Base-by-base conservation (phyloP, 2,329 filamentous ascomycete genomes). In the Xylaria sp. region DNA sequence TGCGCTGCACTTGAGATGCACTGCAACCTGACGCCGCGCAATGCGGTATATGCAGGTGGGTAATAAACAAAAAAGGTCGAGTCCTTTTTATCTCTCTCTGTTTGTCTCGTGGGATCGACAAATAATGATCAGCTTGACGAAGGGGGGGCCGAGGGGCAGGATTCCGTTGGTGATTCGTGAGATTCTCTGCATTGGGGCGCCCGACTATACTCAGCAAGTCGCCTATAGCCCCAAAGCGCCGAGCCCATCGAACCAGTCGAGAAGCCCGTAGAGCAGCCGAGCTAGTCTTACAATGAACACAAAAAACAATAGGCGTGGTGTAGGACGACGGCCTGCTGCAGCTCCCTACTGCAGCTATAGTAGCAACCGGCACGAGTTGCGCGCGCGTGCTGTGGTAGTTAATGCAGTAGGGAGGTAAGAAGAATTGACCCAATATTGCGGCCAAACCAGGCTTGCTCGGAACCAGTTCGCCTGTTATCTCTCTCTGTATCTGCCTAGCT, bases 21-120 rank as follows among this genome's bases (percentile, higher is more conserved):
- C 59, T 69, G 68, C 65, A 66, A 70, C 68, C 65, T 63, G 27
- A 66, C 54, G 68, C 59, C 62, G 62, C 62, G 65, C 65, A 64
- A 68, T 53, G 59, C 57, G 56, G 39, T 57, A 39, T 56, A 68
- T 70, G 68, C 68, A 68, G 64, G 64, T 60, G 59, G 53, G 64
- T 64, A 67, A 67, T 69, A 66, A 67, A 67, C 66, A 66, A 63
- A 66, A 57, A 50, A 51, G 21, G 17, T 24, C 50, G 42, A 39
- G 63, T 50, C 48, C 34, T 36, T 36, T 36, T 36, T 34, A 4
- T 42, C 6, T 45, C 14, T 45, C 14, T 14, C 17, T 27, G 2
- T 7, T 6, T 61, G 36, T 32, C 58, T 36, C 30, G 51, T 14
- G 30, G 45, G 65, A 65, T 61, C 65, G 61, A 65, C 65, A 54